phyloP scores from a whole-genome alignment of 371 early-diverging fungal species.

The Apophysomyces sp. region DNA sequence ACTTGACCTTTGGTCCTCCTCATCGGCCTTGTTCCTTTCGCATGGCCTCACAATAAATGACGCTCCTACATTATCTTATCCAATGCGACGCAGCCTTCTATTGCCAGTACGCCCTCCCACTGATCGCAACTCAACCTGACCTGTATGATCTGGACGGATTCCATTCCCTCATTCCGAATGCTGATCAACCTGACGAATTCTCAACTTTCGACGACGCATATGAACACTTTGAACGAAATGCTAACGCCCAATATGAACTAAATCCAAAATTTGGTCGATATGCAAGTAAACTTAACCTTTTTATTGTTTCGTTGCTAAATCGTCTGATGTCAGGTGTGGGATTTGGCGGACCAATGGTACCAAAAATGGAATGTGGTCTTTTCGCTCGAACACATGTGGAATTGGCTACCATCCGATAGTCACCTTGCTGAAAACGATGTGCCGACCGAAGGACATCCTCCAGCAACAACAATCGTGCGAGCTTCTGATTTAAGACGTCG shows the following conservation, averaged over 20 bases:
- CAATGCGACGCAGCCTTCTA: slow-evolving; percentile 37
- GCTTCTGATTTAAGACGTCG: slow-evolving; percentile 4
- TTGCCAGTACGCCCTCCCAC: slow-evolving; percentile 32
- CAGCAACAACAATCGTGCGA: not conserved
- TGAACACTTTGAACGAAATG: slow-evolving; percentile 29
- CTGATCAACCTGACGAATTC: not conserved
- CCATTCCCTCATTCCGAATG: slow-evolving; percentile 18
- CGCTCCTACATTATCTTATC: slow-evolving; percentile 32
- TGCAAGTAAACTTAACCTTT: slow-evolving; percentile 25
- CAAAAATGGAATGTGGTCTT: slow-evolving; percentile 46
- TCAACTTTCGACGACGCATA: slow-evolving; percentile 18
- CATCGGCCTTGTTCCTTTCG: not conserved
- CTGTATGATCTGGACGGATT: slow-evolving; percentile 41
- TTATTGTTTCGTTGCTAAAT: slow-evolving; percentile 4
- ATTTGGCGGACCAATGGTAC: slow-evolving; percentile 48
- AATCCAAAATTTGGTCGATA: slow-evolving; percentile 44
- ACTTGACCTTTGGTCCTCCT: slow-evolving; percentile 1
- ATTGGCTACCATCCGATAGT: slow-evolving; percentile 21
- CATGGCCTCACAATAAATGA: not conserved
- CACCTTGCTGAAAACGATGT: slow-evolving; percentile 9
- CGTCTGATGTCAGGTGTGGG: slow-evolving; percentile 36
- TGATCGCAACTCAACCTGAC: slow-evolving; percentile 23
- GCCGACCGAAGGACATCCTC: slow-evolving; percentile 6
- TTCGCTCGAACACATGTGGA: slow-evolving; percentile 46
- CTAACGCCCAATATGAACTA: slow-evolving; percentile 38